Evolutionary conservation across 2,329 filamentous ascomycete genomes (phyloP).

Genomic region (Colletotrichum sp.): DNA sequence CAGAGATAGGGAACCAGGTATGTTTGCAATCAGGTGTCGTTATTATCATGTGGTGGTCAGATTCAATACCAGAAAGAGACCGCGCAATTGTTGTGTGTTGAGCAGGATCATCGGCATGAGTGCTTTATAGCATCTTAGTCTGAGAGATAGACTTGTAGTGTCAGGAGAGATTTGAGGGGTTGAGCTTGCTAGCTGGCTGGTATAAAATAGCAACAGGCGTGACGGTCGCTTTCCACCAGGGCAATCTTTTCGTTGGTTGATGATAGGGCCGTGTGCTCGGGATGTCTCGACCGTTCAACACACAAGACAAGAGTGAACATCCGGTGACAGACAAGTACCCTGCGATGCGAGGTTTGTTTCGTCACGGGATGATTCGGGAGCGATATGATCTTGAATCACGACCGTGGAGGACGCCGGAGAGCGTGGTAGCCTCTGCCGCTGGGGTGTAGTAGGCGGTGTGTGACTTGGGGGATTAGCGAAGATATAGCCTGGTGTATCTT

Average conservation of each 20-base stretch:
- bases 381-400: not conserved
- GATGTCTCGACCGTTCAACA: accelerated
- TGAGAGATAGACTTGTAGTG: not conserved
- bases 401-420: accelerated
- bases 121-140: accelerated
- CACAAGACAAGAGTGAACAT: not conserved
- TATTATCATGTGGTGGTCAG: accelerated
- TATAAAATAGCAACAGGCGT: not conserved
- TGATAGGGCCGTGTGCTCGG: not conserved
- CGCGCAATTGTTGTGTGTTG: not conserved
- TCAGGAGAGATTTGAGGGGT: accelerated
- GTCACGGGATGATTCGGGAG: not conserved
- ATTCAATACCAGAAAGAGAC: not conserved
- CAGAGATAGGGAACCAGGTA: not conserved
- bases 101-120: not conserved
- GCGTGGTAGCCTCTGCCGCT: not conserved
- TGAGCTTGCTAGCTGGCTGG: not conserved
- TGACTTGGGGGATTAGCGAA: not conserved
- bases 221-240: not conserved
- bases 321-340: accelerated
- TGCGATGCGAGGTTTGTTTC: not conserved
- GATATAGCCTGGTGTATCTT: not conserved
- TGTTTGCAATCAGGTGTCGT: accelerated
- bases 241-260: accelerated
- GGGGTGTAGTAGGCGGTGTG: not conserved